Conservation (phyloP, 768 basidiomycete genomes). For the Holtermanniella nyarrowii region DNA sequence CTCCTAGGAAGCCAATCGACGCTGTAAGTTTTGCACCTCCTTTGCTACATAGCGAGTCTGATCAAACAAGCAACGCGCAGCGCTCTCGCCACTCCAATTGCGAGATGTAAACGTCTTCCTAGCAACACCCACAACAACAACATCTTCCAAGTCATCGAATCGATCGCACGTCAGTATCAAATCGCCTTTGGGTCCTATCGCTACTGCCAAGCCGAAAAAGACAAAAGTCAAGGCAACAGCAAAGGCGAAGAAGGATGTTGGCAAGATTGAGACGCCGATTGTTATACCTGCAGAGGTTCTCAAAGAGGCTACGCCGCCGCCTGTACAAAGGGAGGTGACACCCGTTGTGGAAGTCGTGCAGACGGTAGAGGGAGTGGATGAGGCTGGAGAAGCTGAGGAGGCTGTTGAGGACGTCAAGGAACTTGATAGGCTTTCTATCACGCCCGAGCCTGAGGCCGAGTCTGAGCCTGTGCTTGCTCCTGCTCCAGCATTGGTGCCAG, state of each 20-base stretch:
- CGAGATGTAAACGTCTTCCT: conserved; percentile 17
- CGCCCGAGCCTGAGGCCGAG: too few species aligned
- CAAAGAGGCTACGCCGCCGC: not conserved
- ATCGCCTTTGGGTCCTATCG: too few species aligned
- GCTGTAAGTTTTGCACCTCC: not conserved
- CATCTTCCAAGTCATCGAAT: too few species aligned
- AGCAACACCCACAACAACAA: not conserved
- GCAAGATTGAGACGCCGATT: not conserved
- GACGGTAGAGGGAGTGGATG: too few species aligned
- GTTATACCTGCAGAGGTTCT: not conserved
- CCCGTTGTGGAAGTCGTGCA: too few species aligned
- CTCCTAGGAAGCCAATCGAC: conserved; percentile 10
- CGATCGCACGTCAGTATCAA: too few species aligned
- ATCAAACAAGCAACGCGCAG: conserved; percentile 3
- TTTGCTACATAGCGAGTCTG: not conserved
- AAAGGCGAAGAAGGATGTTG: conserved; percentile 1
- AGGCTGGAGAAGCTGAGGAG: not conserved
- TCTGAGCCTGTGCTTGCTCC: conserved; percentile 1
- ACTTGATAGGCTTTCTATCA: too few species aligned
- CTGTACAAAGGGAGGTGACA: too few species aligned
- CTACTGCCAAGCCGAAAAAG: not conserved
- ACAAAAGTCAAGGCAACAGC: conserved; percentile 3
- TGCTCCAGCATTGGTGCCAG: conserved; percentile 4
- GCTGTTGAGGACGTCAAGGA: not conserved
- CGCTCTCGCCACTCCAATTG: conserved; percentile 26